phyloP scores from a whole-genome alignment of 768 basidiomycete genomes.

The Auriscalpium orientale region DNA sequence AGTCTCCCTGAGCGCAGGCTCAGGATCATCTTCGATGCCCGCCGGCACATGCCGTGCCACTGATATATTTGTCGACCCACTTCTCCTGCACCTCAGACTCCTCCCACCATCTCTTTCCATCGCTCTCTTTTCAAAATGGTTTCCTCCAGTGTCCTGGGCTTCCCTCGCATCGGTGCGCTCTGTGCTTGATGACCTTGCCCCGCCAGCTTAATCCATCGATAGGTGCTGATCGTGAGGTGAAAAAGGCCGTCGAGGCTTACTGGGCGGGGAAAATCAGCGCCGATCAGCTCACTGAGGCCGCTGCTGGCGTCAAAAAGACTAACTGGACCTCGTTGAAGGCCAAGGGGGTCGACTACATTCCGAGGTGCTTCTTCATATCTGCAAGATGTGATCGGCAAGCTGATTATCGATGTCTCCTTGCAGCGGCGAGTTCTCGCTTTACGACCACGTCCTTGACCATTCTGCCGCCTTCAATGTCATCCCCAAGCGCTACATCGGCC shows the following conservation, averaged over 20 bases:
- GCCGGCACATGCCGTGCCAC: conserved; percentile 9
- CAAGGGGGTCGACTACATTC: conserved; percentile 82
- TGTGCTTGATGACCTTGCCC: background rate
- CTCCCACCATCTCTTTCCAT: conserved; percentile 14
- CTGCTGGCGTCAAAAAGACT: conserved; percentile 80
- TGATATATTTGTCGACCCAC: background rate
- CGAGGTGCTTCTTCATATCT: conserved; percentile 53
- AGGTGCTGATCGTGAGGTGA: conserved; percentile 93
- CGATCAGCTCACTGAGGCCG: conserved; percentile 80
- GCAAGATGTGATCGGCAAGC: conserved; percentile 14
- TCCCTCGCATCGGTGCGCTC: conserved; percentile 77
- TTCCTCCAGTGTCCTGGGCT: conserved; percentile 79
- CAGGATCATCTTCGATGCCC: background rate
- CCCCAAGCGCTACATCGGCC: conserved; percentile 86
- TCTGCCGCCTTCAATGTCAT: conserved; percentile 94
- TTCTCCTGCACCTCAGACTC: conserved; percentile 7
- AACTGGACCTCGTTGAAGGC: conserved; percentile 85
- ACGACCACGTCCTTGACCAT: conserved; percentile 98
- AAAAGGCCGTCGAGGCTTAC: conserved; percentile 97
- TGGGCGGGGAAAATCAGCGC: conserved; percentile 90
- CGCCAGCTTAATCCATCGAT: background rate
- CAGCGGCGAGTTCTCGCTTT: conserved; percentile 97
- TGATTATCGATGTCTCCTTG: conserved; percentile 6
- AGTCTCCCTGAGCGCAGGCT: too few species aligned
- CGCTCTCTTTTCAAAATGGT: conserved; percentile 47